Conservation (phyloP, 257 asterid species). For the Fraxinus excelsior region DNA sequence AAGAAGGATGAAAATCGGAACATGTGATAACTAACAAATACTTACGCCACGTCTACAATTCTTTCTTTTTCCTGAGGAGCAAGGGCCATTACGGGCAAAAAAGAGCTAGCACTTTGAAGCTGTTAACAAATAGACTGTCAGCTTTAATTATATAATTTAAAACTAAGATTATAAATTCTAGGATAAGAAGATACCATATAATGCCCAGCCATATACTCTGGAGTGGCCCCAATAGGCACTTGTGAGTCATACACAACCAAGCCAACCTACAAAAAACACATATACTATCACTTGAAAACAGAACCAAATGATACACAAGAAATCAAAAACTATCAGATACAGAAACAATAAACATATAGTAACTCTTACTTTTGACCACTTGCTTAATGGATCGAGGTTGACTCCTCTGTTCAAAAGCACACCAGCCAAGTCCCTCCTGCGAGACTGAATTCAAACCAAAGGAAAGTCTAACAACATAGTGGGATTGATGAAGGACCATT, state of each 20-base stretch:
- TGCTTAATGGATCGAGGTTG: conserved; percentile 92
- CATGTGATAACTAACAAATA: conserved; percentile 21
- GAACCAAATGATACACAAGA: conserved; percentile 1
- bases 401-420: conserved; percentile 92
- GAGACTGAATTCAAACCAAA: conserved; percentile 52
- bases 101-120: conserved; percentile 96
- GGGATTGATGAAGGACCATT: conserved; percentile 8
- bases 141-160: conserved; percentile 13
- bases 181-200: conserved; percentile 70
- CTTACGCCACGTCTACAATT: conserved; percentile 97
- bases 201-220: conserved; percentile 98
- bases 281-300: conserved; percentile 9
- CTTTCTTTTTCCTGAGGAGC: conserved; percentile 95
- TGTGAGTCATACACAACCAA: conserved; percentile 93
- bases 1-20: not conserved
- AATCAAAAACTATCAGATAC: not conserved
- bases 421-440: conserved; percentile 96
- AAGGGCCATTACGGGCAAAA: conserved; percentile 95
- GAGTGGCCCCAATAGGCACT: conserved; percentile 98
- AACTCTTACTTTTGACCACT: conserved; percentile 91
- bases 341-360: conserved; percentile 5
- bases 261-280: conserved; percentile 64
- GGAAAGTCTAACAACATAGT: conserved; percentile 20
- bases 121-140: conserved; percentile 40
- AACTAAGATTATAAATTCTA: not conserved